Base-by-base conservation (phyloP, 768 basidiomycete species). In the Russula lepida region DNA sequence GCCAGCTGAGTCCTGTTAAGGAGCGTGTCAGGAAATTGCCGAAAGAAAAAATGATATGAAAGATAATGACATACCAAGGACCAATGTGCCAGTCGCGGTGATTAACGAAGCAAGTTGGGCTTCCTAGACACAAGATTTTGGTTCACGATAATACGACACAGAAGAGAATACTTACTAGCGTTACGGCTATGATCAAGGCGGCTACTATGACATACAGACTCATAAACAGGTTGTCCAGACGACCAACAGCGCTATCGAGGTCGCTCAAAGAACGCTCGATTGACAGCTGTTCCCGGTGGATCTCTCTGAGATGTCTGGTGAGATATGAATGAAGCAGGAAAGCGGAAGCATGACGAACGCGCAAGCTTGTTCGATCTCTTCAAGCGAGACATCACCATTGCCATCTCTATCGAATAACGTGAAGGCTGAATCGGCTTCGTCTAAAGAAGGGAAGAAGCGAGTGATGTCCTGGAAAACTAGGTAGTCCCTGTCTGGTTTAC, bases 221-320 rank as follows among this genome's bases (percentile, higher is more conserved):
- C 85, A 95, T 89, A 64, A 94, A 77, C 66, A 95, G 93, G 66
- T 89, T 86, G 72, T 94, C 91, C 67, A 95, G 74, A 28, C 88
- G 79, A 19, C 89, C 85, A 15, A 95, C 92, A 6, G 93, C 93
- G 54, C 88, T 90, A 72, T 95, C 93, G 52, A 95, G 75, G 72
- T 95, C 91, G 47, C 84, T 79, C 92, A 97, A 91, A 6, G 86
- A 88, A 69, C 87, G 85, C 62, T 89, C 86, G 47, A 97, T 82
- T 21, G 87, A 86, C 41, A 92, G 74, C 60, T 92, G 84, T 69
- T 97, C 93, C 32, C 91, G 81, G 69, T 95, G 92, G 59, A 91
- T 80, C 43, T 90, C 86, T 72, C 89, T 86, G 33, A 35, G 25
- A 33, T 15, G 23, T 30, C 23, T 23, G 17, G 55, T 46, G 27